A percentile compares a stretch with the other conserved stretches of the same genome.
Evolutionary conservation across 2,329 filamentous ascomycete genomes (phyloP).

Genomic region (Ophiostoma ulmi): DNA sequence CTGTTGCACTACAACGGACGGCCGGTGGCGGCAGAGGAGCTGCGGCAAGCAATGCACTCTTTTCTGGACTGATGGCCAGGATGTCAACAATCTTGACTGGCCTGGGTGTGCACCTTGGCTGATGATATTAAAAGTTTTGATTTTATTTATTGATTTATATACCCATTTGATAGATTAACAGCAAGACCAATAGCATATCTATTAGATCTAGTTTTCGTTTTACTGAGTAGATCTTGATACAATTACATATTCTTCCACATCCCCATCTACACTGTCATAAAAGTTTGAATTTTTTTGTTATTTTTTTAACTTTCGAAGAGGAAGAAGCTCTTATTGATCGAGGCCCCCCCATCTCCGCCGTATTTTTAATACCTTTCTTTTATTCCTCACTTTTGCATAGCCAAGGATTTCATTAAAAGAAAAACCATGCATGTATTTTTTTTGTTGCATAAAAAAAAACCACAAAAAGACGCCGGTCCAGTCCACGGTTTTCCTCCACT

Average conservation of each 20-base stretch:
- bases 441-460: constrained; percentile 15
- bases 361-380: background rate
- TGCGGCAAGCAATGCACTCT: constrained; percentile 25
- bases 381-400: background rate
- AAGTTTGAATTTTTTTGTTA: constrained; percentile 10
- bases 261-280: background rate
- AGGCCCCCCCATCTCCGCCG: background rate
- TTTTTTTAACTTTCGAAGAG: constrained; percentile 1
- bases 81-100: constrained; percentile 28
- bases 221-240: too few species aligned
- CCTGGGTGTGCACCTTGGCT: constrained; percentile 18
- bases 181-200: background rate
- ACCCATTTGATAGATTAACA: background rate
- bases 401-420: constrained; percentile 2
- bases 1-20: constrained; percentile 58
- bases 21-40: constrained; percentile 31
- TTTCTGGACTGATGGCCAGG: constrained; percentile 22
- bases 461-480: constrained; percentile 17
- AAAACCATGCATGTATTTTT: constrained; percentile 15
- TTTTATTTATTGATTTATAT: background rate
- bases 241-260: background rate
- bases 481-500: constrained; percentile 16
- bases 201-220: too few species aligned
- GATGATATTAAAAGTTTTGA: background rate
- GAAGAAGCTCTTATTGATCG: background rate